Percentiles rank a stretch among this genome's conserved stretches.
These are phyloP conservation scores for Xylaria sp. DNA, from an alignment of 2,329 filamentous ascomycete genomes.

Conservation along the genomic window DNA sequence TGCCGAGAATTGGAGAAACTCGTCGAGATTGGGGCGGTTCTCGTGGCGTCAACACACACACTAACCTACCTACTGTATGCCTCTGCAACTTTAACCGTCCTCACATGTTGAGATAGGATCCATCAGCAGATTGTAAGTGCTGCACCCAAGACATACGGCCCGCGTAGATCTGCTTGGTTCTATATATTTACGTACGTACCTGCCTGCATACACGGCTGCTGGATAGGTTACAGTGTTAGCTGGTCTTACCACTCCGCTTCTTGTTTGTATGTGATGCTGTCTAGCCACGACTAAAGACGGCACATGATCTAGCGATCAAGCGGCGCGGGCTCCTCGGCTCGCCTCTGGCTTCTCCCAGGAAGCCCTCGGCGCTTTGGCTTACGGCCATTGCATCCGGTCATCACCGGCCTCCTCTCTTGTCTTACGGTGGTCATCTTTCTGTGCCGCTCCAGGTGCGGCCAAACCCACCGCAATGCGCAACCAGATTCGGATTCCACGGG, in stretches of 20 bases:
- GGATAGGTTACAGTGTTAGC: neutral
- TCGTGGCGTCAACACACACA: neutral
- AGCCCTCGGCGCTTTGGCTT: constrained; percentile 2
- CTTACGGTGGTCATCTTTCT: neutral
- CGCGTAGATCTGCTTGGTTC: neutral
- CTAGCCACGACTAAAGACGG: too few species aligned
- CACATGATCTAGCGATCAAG: neutral
- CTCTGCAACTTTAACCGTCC: neutral
- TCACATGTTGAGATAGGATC: neutral
- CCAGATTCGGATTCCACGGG: neutral
- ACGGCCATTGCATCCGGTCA: constrained; percentile 9
- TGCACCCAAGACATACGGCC: neutral
- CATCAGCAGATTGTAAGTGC: neutral
- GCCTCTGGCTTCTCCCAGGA: neutral
- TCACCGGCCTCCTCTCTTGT: constrained; percentile 13
- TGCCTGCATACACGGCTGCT: neutral
- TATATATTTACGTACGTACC: neutral
- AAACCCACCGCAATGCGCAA: neutral
- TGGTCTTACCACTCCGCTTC: neutral
- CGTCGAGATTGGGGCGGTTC: constrained; percentile 8
- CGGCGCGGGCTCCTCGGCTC: neutral
- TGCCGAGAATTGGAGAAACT: neutral
- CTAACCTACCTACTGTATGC: neutral
- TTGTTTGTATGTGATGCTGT: neutral
- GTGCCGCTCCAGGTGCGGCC: neutral